phyloP scores from a whole-genome alignment of 192 early-diverging fungal species.

The Spizellomyces punctatus region DNA sequence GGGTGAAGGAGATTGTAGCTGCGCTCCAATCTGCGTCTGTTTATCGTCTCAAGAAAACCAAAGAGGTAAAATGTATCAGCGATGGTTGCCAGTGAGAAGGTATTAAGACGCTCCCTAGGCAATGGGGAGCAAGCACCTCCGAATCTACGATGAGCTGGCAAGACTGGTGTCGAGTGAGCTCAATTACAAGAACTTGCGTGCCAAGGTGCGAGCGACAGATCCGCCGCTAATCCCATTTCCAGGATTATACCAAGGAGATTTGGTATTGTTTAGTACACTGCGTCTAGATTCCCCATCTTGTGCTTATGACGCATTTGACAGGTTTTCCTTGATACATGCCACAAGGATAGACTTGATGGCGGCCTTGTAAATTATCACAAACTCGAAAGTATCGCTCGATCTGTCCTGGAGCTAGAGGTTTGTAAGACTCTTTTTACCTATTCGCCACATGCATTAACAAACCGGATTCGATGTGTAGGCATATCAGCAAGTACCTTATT shows the following conservation, averaged over 20 bases:
- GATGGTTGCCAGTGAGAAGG: neutral
- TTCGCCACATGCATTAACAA: no score
- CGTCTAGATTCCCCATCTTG: no score
- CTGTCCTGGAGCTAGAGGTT: constrained; percentile 57
- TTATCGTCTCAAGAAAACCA: constrained; percentile 60
- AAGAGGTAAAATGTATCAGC: constrained; percentile 25
- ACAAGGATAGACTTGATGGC: constrained; percentile 51
- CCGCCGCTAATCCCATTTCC: constrained; percentile 65
- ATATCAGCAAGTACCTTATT: constrained; percentile 50
- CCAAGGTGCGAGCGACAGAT: constrained; percentile 49
- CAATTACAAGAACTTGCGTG: constrained; percentile 59
- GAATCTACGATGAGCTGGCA: constrained; percentile 48
- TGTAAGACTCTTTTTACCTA: no score
- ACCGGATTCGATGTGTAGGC: constrained; percentile 28
- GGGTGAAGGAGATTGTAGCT: constrained; percentile 59
- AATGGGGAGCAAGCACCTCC: constrained; percentile 48
- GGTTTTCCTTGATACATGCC: constrained; percentile 57
- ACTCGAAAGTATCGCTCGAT: constrained; percentile 55
- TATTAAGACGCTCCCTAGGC: neutral
- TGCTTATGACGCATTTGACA: neutral
- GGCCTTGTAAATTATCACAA: constrained; percentile 58
- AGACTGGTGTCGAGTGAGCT: constrained; percentile 52
- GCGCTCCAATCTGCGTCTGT: constrained; percentile 55
- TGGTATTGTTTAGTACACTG: constrained; percentile 27
- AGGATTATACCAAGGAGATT: constrained; percentile 61